Base-by-base conservation (phyloP, 139 green algal species). In the Chlorella vulgaris region DNA sequence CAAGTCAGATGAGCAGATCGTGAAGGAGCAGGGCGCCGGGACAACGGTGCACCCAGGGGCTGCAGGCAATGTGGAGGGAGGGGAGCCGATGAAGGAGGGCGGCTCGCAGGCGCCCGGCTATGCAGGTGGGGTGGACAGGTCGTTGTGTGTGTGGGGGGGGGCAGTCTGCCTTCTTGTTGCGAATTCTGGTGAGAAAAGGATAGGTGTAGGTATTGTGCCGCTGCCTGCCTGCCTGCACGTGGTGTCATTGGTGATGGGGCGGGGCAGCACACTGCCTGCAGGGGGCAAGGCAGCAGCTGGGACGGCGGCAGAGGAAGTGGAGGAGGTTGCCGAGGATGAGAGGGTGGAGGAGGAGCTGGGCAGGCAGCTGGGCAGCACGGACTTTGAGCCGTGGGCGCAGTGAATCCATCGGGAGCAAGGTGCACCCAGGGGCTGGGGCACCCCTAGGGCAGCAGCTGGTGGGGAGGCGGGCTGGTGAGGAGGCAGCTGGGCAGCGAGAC, bases 1-100 rank as follows among this genome's bases (percentile, higher is more conserved):
- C 69, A 78, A 83, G 38, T 51, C n/a, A 4, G 63, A 78, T 36
- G 21, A 78, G 67, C 63, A 83, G 42, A 79, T 79, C 8, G 1
- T 69, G 53, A 39, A 77, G 69, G 78, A 83, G 78, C 78, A 83
- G 39, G 43, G 40, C 39, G 78, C 78, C 0, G 78, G 63, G 7
- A 4, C 65, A 26, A 69, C 35, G 7, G 58, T 76, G 53, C 80
- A 69, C 66, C 66, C 66, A 0, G 10, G 65, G 28, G 26, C 8
- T 10, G 47, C 66, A 5, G 78, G 78, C 35, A 83, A 69, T 4
- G 66, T 38, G 0, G 78, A 83, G 35, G 66, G 78, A 13, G 78
- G 66, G 2, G 67, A 50, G 31, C 76, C 76, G 21, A 42, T 82
- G 76, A 50, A 50, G 21, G 22, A 51, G 5, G 58, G 28, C 26